Evolutionary conservation across 2,329 filamentous ascomycete genomes (phyloP).

Genomic region (Sordariomycetes sp.): DNA sequence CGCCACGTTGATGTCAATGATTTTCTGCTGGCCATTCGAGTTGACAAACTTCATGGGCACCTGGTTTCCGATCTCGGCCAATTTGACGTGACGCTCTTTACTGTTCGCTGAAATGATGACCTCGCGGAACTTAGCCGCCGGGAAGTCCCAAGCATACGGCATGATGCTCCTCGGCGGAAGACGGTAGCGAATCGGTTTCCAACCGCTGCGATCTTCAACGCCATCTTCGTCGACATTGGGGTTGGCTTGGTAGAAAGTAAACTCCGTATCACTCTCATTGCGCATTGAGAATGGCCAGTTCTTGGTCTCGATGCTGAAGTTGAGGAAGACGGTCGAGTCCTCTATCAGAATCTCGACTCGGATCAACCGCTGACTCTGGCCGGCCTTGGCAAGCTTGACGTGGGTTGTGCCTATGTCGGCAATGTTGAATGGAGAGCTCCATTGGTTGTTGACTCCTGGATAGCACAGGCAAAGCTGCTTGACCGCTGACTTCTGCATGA

Average conservation of each 20-base stretch:
- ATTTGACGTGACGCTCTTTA: slow-evolving; percentile 76
- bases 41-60: slow-evolving; percentile 84
- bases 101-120: slow-evolving; percentile 54
- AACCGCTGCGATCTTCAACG: slow-evolving; percentile 71
- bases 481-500: slow-evolving; percentile 70
- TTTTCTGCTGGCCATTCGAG: slow-evolving; percentile 63
- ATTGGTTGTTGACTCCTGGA: slow-evolving; percentile 89
- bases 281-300: slow-evolving; percentile 99
- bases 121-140: slow-evolving; percentile 92
- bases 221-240: slow-evolving; percentile 91
- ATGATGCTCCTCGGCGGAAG: slow-evolving; percentile 93
- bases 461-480: slow-evolving; percentile 93
- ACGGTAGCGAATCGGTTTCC: slow-evolving; percentile 87
- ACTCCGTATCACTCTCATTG: slow-evolving; percentile 95
- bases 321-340: slow-evolving; percentile 84
- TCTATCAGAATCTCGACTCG: slow-evolving; percentile 88
- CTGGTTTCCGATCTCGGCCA: slow-evolving; percentile 92
- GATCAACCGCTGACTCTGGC: slow-evolving; percentile 80
- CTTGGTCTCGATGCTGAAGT: slow-evolving; percentile 82
- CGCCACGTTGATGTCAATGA: slow-evolving; percentile 92
- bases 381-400: slow-evolving; percentile 85
- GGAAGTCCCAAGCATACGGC: slow-evolving; percentile 99
- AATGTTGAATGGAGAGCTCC: slow-evolving; percentile 97
- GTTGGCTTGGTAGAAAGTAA: slow-evolving; percentile 92
- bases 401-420: slow-evolving; percentile 88